Conservation (phyloP, 345 rosid species). For the Kernera saxatilis region DNA sequence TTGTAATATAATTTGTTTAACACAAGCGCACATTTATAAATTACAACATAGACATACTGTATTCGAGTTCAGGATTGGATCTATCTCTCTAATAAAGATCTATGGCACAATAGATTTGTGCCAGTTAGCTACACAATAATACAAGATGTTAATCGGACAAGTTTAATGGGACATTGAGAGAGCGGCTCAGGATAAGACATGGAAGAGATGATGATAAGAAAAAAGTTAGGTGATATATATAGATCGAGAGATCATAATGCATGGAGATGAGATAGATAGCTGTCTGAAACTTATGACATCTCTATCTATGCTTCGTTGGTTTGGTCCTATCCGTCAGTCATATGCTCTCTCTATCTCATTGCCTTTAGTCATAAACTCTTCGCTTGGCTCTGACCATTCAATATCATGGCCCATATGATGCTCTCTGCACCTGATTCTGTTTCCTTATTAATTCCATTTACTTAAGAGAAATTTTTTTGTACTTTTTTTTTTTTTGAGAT, state of each 20-base stretch:
- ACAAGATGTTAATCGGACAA: not conserved
- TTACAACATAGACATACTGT: no score
- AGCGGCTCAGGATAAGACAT: slow-evolving; percentile 4
- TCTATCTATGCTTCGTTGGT: slow-evolving; percentile 1
- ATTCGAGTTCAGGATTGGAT: not conserved
- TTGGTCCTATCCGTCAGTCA: slow-evolving; percentile 19
- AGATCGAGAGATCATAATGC: slow-evolving; percentile 7
- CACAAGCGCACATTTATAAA: no score
- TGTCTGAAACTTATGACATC: slow-evolving; percentile 10
- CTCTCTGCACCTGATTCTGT: slow-evolving; percentile 22
- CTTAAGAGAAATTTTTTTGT: not conserved
- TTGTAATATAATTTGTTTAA: no score
- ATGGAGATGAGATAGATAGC: slow-evolving; percentile 12
- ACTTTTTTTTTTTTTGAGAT: not conserved
- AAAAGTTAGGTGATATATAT: slow-evolving; percentile 2
- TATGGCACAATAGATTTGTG: not conserved
- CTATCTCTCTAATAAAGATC: not conserved
- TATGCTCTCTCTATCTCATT: slow-evolving; percentile 16
- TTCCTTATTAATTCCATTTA: not conserved
- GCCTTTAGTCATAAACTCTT: slow-evolving; percentile 1
- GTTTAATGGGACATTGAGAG: not conserved
- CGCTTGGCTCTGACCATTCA: slow-evolving; percentile 19
- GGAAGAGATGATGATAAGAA: slow-evolving; percentile 6
- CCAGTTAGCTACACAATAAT: not conserved
- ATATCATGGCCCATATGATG: slow-evolving; percentile 25